Evolutionary conservation across 2,329 filamentous ascomycete species (phyloP), one percentile per base, ranked within the genome.

Genomic region (Diaporthe citrichinensis): DNA sequence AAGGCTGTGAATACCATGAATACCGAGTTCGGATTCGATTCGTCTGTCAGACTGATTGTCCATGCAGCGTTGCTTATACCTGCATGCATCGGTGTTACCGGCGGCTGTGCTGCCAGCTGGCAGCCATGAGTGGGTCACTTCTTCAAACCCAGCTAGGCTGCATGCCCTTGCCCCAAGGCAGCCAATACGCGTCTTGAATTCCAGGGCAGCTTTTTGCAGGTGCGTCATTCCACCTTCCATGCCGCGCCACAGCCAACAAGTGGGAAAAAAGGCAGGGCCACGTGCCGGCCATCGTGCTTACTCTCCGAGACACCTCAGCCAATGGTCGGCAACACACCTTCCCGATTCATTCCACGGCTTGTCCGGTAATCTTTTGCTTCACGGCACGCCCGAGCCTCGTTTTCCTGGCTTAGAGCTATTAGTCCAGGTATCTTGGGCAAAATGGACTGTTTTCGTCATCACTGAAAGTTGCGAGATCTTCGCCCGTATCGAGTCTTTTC

Each of bases 1-100:
- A 53, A 68, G 62, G 44, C 62, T 25, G 14, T 20, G 62, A 44
- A 1, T 2, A 51, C 9, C 9, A 51, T 10, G 7, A 25, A 31
- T 3, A 15, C 25, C 14, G 5, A 6, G 6, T 25, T 17, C 20
- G 3, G 20, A 51, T 34, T 39, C 23, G 12, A 53, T 51, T 53
- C 25, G 46, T 68, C 41, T 15, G 10, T 17, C 20, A n/a, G 23
- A 9, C 28, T 25, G 31, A 20, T 17, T 23, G 20, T n/a, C 34
- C 41, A 44, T 44, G 17, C 44, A 49, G 0, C 20, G 17, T 23
- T 31, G 53, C 62, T 68, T 68, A 53, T 68, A 68, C 44, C 44
- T 53, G 62, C 62, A 36, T 25, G 46, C n/a, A 20, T 53, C 62
- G 62, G 62, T 25, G 62, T 68, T n/a, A n/a, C 62, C 62, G 62